Base-by-base conservation (phyloP, 73 alveolate species). In the Paramecium octaurelia region DNA sequence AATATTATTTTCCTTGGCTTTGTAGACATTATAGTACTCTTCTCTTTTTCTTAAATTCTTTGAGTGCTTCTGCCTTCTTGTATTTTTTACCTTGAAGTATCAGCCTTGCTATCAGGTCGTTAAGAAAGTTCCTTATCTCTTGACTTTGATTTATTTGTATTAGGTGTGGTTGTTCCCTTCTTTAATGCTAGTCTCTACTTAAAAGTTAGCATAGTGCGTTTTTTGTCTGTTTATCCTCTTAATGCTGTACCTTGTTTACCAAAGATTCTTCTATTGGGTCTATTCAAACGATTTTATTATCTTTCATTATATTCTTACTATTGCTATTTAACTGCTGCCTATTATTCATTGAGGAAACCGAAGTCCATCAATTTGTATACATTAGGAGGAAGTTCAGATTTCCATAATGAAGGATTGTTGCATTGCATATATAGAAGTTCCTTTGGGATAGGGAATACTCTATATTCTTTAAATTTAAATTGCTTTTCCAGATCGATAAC, bases 381-480 rank as follows among this genome's bases (percentile, higher is more conserved):
- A 80, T 80, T 80, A 10, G 91, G 91, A 10, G 91, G 91, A 3
- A 64, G 50, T 18, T 80, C 50, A 44, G 70, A 80, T 42, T 27
- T 23, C 43, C 57, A 80, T 80, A 80, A 24, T 80, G 20, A 14
- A 43, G 57, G 75, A 43, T 80, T 35, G 24, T 80, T 80, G 21
- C 44, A 80, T 31, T 42, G 16, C 16, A 23, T 80, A 23, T 80
- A 23, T 18, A 80, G 12, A 3, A 44, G 46, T 80, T 80, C 91
- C 20, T 80, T 27, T n/a, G 91, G 91, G 0, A 42, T 38, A 21
- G 46, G 91, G 29, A 80, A 42, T 24, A 80, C 57, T 11, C 73
- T 12, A 80, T 44, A 12, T 31, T 34, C 50, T 42, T 46, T 80
- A 46, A 80, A 80, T 42, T 80, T 80, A 80, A 80, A 80, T 18